Base-by-base conservation (phyloP, 306 rosid species). In the Vicia faba region DNA sequence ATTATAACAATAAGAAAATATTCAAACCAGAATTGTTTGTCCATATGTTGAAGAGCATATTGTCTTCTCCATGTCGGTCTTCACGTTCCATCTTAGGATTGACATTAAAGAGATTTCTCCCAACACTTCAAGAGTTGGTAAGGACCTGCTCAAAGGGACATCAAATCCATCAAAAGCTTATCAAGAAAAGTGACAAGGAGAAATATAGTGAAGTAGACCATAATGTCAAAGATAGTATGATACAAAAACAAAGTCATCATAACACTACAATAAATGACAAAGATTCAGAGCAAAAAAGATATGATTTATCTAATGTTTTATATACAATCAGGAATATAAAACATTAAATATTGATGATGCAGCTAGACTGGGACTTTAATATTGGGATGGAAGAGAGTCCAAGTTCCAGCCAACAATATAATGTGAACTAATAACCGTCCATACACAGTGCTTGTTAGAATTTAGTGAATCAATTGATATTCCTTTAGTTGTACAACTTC, bases 81-180 rank as follows among this genome's bases (percentile, higher is more conserved):
- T 79, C 75, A 80, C 75, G 89, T 75, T 85, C 97, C 97, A 92
- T 76, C 96, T 83, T 41, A 92, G 78, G 65, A 85, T 65, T 31
- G 91, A 76, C 80, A 44, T 62, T 70, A 92, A 73, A 57, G 95
- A 84, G 58, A 71, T 82, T 40, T 87, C 92, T 78, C 80, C 83
- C 66, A 85, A 66, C 64, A 82, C 89, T 78, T 87, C 89, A 65
- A 92, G 79, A 83, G 81, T 83, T 74, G 87, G 89, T 54, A 92
- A 79, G 69, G 92, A 85, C 81, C 98, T 92, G 85, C 74, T 43
- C 64, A 64, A 79, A 75, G 81, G 19, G 66, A 70, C 61, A 53
- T 61, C 40, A 60, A 61, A 35, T 65, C 55, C 51, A 54, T 64
- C 61, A 60, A 74, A 60, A 41, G 11, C 36, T 49, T 51, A 16